Percentiles rank a stretch among this genome's conserved stretches.
phyloP scores from a whole-genome alignment of 2,329 filamentous ascomycete species.

The Conoideocrella luteorostrata region DNA sequence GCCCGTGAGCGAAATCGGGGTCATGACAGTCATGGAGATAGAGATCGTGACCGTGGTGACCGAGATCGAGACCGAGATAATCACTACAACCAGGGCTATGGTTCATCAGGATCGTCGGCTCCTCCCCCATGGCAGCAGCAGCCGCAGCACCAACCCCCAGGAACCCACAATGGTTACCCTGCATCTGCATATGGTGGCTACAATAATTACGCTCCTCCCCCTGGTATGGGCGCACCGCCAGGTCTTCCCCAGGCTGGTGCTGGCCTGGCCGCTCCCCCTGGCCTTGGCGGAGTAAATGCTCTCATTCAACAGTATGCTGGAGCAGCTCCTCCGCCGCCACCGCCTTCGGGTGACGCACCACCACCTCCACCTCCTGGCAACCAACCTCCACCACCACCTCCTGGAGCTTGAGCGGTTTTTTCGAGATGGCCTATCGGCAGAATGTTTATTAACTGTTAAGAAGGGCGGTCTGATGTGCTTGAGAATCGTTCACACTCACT shows the following conservation, averaged over 20 bases:
- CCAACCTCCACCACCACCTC: constrained; percentile 57
- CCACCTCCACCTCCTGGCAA: constrained; percentile 54
- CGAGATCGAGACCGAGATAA: constrained; percentile 15
- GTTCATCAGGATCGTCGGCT: constrained; percentile 20
- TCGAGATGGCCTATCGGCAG: not conserved
- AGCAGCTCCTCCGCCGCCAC: constrained; percentile 53
- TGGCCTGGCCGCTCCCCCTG: constrained; percentile 48
- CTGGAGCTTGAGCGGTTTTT: constrained; percentile 31
- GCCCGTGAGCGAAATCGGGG: constrained; percentile 51
- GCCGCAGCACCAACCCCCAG: constrained; percentile 44
- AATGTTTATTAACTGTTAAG: not conserved
- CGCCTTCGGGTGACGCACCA: constrained; percentile 43
- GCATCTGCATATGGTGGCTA: constrained; percentile 42
- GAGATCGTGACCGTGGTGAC: constrained; percentile 13
- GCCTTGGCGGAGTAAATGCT: constrained; percentile 53
- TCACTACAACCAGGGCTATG: constrained; percentile 19
- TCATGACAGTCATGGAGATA: constrained; percentile 30
- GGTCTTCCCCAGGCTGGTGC: constrained; percentile 37
- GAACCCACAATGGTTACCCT: constrained; percentile 51
- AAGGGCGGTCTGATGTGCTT: not conserved
- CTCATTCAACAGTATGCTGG: constrained; percentile 61
- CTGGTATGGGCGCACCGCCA: constrained; percentile 33
- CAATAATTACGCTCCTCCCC: constrained; percentile 37
- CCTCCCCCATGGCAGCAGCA: constrained; percentile 17
- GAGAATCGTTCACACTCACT: not conserved